Conservation (phyloP, 805 yeast genomes). For the Metschnikowia henanensis region DNA sequence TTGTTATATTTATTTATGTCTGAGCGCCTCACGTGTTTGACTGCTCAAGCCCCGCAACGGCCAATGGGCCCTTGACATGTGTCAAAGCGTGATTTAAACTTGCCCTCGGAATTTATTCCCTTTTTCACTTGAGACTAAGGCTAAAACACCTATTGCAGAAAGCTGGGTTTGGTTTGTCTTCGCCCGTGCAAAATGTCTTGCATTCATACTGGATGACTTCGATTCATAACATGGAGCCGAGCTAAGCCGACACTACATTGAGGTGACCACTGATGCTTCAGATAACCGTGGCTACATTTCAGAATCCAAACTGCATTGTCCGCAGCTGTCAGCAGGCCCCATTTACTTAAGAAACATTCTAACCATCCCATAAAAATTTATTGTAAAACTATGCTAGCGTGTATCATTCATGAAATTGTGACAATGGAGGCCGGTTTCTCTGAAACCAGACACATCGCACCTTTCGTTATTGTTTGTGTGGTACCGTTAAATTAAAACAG, state of each 20-base stretch:
- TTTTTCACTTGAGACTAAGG: no score
- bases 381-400: constrained; percentile 1
- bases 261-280: no score
- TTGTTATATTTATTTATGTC: not conserved
- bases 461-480: not conserved
- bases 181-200: no score
- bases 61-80: not conserved
- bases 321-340: no score
- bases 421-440: not conserved
- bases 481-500: not conserved
- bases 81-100: not conserved
- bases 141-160: no score
- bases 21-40: not conserved
- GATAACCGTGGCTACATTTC: no score
- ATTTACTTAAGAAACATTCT: no score
- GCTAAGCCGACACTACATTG: no score
- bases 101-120: no score
- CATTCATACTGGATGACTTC: no score
- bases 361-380: constrained; percentile 2
- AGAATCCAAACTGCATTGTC: not conserved
- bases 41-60: not conserved
- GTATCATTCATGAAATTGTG: not conserved
- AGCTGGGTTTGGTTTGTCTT: no score
- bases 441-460: not conserved
- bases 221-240: no score